Base-by-base conservation (phyloP, 225 moss, liverwort and hornwort genomes). In the Climacium dendroides region DNA sequence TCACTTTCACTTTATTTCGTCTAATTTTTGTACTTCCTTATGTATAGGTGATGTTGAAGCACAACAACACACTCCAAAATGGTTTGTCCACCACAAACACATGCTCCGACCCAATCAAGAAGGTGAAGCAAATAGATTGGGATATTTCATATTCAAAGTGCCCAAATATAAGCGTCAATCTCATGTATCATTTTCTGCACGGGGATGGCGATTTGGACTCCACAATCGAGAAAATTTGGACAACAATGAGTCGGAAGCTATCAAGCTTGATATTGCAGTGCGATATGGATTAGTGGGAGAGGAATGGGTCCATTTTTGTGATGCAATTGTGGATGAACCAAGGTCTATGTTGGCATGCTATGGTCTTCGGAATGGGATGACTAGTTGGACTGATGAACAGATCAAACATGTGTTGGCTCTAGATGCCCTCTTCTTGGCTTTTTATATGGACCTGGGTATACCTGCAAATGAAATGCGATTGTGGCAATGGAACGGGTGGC, bases 381-480 rank as follows among this genome's bases (percentile, higher is more conserved):
- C 50, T 0, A 74, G 1, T 22, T 76, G 74, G 61, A 47, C 29
- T 32, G 0, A 30, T 7, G 32, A 74, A 48, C 47, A 30, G 0
- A 52, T 75, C 75, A 75, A 75, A 37, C 62, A 74, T 2, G 74
- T 74, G 3, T 74, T 74, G 48, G 48, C 74, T 32, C 1, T 74
- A 12, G 74, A 74, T 74, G 74, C n/a, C 2, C 50, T 84, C 3
- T n/a, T 74, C 4, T 28, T 84, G 28, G 84, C 84, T 48, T 0
- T 0, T 16, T 35, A 2, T 3, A 3, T 59, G 1, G 60, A 73
- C 4, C 0, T 5, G 1, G 0, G 0, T 1, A 13, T 24, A 1
- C 73, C 12, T 11, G 0, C 1, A 0, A 10, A 59, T 2, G 34
- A 47, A 13, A 59, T 35, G 4, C 45, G 1, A 34, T 35, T 84